These are phyloP conservation scores for Closterium sp. DNA, from an alignment of 139 green algal species.

Conservation along the genomic window DNA sequence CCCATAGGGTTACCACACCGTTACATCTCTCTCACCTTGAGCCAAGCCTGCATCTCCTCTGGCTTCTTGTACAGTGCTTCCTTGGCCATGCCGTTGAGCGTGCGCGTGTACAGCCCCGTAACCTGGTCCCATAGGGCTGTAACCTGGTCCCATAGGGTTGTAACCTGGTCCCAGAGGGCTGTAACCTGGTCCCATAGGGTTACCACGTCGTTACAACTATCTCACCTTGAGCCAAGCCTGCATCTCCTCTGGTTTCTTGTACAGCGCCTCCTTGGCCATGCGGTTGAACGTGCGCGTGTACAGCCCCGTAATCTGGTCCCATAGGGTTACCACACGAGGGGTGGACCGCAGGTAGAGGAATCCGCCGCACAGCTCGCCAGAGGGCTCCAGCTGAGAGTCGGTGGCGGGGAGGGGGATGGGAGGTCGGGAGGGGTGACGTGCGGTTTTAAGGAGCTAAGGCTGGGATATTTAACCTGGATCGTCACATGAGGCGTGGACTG, in stretches of 20 bases:
- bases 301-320: conserved; percentile 12
- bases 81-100: not conserved
- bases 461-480: too few relatives aligned
- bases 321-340: not conserved
- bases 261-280: not conserved
- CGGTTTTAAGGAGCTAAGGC: too few relatives aligned
- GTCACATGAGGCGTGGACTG: not conserved
- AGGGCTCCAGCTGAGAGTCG: not conserved
- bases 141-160: too few relatives aligned
- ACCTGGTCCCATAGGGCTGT: too few relatives aligned
- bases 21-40: too few relatives aligned
- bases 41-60: not conserved
- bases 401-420: not conserved
- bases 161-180: too few relatives aligned
- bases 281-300: conserved; percentile 3
- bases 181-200: too few relatives aligned
- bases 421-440: not conserved
- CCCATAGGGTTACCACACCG: too few relatives aligned
- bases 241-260: conserved; percentile 11
- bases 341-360: conserved; percentile 8
- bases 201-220: not conserved
- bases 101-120: too few relatives aligned
- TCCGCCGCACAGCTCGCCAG: not conserved
- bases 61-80: not conserved
- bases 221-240: not conserved